Percentiles rank a stretch among this genome's conserved stretches.
phyloP scores from a whole-genome alignment of 495 filamentous ascomycete species.

The Penicillium robsamsonii region DNA sequence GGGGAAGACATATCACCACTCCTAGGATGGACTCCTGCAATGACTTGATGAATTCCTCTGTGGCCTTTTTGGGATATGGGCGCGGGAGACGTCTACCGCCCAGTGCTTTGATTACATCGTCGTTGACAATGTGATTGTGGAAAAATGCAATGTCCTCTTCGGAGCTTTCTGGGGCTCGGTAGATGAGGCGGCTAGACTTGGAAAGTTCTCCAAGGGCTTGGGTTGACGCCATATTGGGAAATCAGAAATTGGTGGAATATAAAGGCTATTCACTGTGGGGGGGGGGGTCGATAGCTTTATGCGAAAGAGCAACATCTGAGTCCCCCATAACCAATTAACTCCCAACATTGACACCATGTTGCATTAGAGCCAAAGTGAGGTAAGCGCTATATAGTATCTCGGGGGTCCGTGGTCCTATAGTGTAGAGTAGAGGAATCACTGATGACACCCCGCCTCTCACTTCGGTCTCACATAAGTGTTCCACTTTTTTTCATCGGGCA shows the following conservation, averaged over 20 bases:
- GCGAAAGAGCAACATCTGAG: neutral
- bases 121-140: neutral
- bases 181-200: slow-evolving; percentile 10
- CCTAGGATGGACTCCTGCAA: neutral
- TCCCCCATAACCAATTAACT: neutral
- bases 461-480: no score
- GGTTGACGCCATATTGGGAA: neutral
- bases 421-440: no score
- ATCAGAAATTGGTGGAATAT: neutral
- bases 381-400: neutral
- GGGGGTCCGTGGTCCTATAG: no score
- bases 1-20: slow-evolving; percentile 4
- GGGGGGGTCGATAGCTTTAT: neutral
- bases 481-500: no score
- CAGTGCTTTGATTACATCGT: slow-evolving; percentile 1
- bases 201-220: neutral
- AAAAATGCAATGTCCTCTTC: slow-evolving; percentile 14
- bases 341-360: neutral
- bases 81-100: neutral
- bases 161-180: slow-evolving; percentile 9
- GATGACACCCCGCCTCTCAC: no score
- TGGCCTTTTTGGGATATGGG: neutral
- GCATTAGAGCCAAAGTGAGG: neutral
- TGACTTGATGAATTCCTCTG: neutral
- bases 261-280: neutral